A percentile compares a stretch with the other conserved stretches of the same genome.
Evolutionary conservation across 2,329 filamentous ascomycete species (phyloP).

Genomic region (Hymenoscyphus infarciens): DNA sequence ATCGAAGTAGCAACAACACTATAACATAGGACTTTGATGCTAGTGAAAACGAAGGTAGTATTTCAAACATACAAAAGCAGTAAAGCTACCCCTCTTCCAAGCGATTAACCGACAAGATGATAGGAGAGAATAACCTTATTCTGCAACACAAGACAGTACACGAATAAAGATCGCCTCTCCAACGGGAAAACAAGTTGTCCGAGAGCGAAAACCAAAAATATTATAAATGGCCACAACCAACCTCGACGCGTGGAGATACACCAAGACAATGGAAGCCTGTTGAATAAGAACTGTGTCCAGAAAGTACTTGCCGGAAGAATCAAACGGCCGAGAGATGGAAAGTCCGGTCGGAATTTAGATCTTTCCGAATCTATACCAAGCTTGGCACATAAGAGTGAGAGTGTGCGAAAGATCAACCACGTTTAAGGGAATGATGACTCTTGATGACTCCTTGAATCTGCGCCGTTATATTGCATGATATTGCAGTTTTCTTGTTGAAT

Average conservation of each 20-base stretch:
- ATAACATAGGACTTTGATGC: background rate
- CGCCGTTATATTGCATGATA: too few relatives aligned
- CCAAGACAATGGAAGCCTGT: background rate
- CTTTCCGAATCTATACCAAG: background rate
- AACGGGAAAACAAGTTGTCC: background rate
- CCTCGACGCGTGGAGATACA: background rate
- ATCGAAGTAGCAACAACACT: background rate
- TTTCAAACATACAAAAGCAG: background rate
- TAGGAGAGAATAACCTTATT: background rate
- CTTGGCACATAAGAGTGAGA: background rate
- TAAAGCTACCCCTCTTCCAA: background rate
- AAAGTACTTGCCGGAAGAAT: background rate
- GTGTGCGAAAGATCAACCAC: background rate
- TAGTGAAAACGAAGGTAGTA: background rate
- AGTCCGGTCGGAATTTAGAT: background rate
- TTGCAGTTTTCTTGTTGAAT: too few relatives aligned
- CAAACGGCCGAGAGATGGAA: background rate
- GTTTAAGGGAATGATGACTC: background rate
- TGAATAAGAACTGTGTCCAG: background rate
- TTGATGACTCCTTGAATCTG: background rate
- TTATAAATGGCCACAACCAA: background rate
- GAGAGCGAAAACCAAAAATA: background rate
- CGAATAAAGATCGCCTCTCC: background rate
- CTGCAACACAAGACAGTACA: background rate
- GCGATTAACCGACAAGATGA: background rate